Conservation (phyloP, 768 basidiomycete species). For the Leucosporidium scottii region DNA sequence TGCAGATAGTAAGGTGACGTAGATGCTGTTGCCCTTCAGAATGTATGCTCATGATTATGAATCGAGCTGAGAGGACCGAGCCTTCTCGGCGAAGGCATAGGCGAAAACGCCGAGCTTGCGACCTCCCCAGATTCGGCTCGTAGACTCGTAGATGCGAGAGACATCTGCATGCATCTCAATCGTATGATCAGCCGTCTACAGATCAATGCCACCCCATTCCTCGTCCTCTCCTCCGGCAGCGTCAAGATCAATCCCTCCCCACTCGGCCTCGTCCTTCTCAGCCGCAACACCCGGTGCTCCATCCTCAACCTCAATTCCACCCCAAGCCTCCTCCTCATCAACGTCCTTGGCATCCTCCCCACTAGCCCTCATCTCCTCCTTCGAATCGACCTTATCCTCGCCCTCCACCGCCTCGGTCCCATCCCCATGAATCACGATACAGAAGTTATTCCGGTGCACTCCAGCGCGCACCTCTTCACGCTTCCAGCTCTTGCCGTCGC, state of each 20-base stretch:
- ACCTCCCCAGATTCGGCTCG: too few species aligned
- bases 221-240: background rate
- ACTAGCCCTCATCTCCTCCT: background rate
- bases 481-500: conserved; percentile 31
- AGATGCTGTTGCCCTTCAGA: too few species aligned
- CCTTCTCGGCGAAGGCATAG: too few species aligned
- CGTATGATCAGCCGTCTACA: too few species aligned
- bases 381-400: background rate
- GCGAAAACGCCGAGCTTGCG: too few species aligned
- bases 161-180: too few species aligned
- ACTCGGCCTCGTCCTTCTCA: background rate
- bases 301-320: background rate
- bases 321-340: conserved; percentile 1
- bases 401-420: background rate
- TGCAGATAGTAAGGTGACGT: too few species aligned
- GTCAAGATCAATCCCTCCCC: background rate
- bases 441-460: conserved; percentile 34
- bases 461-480: conserved; percentile 25
- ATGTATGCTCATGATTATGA: too few species aligned
- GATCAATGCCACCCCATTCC: background rate
- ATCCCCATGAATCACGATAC: conserved; percentile 20
- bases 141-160: too few species aligned
- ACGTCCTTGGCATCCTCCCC: background rate
- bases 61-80: too few species aligned
- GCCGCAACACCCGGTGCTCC: background rate